Conservation (phyloP, 2,329 filamentous ascomycete genomes). For the Curvularia sp. region DNA sequence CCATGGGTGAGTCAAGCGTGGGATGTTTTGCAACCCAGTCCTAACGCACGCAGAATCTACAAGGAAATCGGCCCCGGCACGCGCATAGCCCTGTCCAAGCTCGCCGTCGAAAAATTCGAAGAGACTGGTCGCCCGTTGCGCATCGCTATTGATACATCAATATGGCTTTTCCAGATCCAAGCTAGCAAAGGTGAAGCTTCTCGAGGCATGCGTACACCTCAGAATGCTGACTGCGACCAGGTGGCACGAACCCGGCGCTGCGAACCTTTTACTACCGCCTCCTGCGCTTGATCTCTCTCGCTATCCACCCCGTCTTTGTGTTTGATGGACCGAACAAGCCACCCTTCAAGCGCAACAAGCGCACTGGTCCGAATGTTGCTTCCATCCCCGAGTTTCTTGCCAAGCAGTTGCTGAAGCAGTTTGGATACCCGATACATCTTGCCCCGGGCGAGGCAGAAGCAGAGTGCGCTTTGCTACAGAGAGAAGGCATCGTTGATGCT, state of each 20-base stretch:
- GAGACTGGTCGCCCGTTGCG: conserved; percentile 75
- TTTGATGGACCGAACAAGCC: conserved; percentile 90
- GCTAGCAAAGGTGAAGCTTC: conserved; percentile 69
- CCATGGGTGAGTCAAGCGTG: conserved; percentile 43
- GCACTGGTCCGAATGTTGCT: conserved; percentile 67
- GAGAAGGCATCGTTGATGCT: conserved; percentile 74
- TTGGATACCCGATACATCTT: conserved; percentile 83
- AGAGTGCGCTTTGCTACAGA: conserved; percentile 88
- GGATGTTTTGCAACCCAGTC: neutral
- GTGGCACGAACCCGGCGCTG: conserved; percentile 87
- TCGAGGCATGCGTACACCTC: neutral
- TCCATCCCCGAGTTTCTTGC: conserved; percentile 75
- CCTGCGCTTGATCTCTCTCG: conserved; percentile 74
- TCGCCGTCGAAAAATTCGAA: conserved; percentile 80
- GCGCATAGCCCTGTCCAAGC: conserved; percentile 80
- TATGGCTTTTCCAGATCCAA: conserved; percentile 96
- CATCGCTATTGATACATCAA: conserved; percentile 91
- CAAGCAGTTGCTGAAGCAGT: conserved; percentile 82
- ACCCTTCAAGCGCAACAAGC: conserved; percentile 86
- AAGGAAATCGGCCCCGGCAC: conserved; percentile 84
- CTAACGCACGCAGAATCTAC: conserved; percentile 72
- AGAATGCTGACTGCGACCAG: conserved; percentile 49
- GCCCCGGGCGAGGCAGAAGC: conserved; percentile 96
- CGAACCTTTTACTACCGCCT: conserved; percentile 93
- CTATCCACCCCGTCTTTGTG: conserved; percentile 87